Base-by-base conservation (phyloP, 2,329 filamentous ascomycete genomes). In the Fusarium bactridioides region DNA sequence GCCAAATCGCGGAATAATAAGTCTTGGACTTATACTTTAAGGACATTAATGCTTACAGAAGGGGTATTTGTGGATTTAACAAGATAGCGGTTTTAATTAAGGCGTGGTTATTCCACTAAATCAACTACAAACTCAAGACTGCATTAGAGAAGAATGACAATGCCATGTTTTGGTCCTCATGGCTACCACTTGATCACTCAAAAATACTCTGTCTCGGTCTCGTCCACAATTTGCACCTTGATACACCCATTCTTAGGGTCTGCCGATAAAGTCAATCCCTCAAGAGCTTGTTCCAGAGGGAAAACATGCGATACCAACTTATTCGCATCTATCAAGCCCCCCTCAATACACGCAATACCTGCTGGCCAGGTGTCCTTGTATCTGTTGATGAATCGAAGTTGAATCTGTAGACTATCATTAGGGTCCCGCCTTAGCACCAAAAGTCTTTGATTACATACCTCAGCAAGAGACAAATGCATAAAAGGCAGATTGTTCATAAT, bases 281-380 rank as follows among this genome's bases (percentile, higher is more conserved):
- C 88, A 3, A 88, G 73, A 0, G 90, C 89, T 68, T 87, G 83
- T 67, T 92, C 90, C 29, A 93, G 80, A 1, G 88, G 86, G 69
- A 89, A 92, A 2, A 83, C 84, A 78, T 93, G 90, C 16, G 90
- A 89, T 7, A 93, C 86, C 43, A 80, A 64, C 54, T 85, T 86
- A 76, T 90, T 90, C 25, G 92, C 81, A 76, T 92, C 86, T 13
- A 93, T 77, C 3, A 92, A 84, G 0, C 87, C 87, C 7, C 89
- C 88, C 44, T 84, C 85, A 33, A 93, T 77, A 53, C 87, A 88
- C 11, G 87, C 84, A 38, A 93, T 90, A 0, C 89, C 91, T 0
- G 87, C 86, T 0, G 91, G 90, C 91, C 91, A 93, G 0, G 90
- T 92, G 75, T 93, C 90, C 44, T 86, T 84, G 77, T 93, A 93